A percentile compares a stretch with the other conserved stretches of the same genome.
phyloP scores from a whole-genome alignment of 306 rosid genomes.

The Acacia melanoxylon region DNA sequence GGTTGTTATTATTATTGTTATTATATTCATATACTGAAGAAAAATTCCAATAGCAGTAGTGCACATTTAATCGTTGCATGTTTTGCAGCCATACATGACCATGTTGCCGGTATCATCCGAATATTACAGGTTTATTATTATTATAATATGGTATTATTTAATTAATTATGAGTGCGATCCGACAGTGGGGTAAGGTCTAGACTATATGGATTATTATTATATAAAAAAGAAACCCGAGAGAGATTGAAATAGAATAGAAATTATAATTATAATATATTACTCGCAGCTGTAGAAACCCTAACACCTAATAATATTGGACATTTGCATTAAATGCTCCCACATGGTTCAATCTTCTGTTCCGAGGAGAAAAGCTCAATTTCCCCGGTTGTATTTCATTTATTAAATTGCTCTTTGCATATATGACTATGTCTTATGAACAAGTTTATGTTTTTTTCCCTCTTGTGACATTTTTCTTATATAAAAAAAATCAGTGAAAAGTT shows the following conservation, averaged over 20 bases:
- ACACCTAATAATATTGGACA: constrained; percentile 36
- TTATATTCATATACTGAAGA: too few relatives aligned
- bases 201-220: constrained; percentile 43
- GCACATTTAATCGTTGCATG: constrained; percentile 1
- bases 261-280: neutral
- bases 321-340: constrained; percentile 68
- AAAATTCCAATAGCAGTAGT: neutral
- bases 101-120: neutral
- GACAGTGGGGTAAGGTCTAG: constrained; percentile 52
- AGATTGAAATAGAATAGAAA: constrained; percentile 39
- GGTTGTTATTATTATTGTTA: too few relatives aligned
- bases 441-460: constrained; percentile 25
- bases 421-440: constrained; percentile 35
- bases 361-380: constrained; percentile 49
- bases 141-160: constrained; percentile 34
- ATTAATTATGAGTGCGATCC: constrained; percentile 49
- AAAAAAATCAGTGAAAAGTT: too few relatives aligned
- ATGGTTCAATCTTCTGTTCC: constrained; percentile 63
- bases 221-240: constrained; percentile 40
- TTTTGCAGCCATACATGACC: constrained; percentile 23
- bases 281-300: constrained; percentile 48
- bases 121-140: neutral
- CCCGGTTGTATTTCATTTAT: constrained; percentile 38
- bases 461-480: too few relatives aligned
- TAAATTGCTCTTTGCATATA: constrained; percentile 25